phyloP scores from a whole-genome alignment of 371 early-diverging fungal genomes.

The Chytridiales sp. region DNA sequence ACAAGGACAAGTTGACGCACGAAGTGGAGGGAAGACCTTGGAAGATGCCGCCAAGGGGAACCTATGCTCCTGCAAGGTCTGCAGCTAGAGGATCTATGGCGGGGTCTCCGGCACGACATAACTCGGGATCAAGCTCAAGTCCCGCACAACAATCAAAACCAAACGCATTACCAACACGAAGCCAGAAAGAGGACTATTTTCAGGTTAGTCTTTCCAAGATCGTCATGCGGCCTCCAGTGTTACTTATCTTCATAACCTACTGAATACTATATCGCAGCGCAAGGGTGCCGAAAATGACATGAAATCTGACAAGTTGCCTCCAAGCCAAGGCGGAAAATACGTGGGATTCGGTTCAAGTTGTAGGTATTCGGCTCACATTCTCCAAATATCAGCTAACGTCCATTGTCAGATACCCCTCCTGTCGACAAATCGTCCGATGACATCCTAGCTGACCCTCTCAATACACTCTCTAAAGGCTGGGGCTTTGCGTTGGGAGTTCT shows the following conservation, averaged over 20 bases:
- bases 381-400: not conserved
- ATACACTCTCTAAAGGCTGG: constrained; percentile 83
- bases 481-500: constrained; percentile 58
- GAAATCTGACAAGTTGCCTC: constrained; percentile 66
- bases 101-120: too few relatives aligned
- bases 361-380: constrained; percentile 15
- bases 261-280: constrained; percentile 13
- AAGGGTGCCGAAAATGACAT: constrained; percentile 39
- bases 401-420: constrained; percentile 25
- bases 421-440: constrained; percentile 55
- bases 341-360: constrained; percentile 74
- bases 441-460: constrained; percentile 78
- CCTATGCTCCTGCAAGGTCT: not conserved
- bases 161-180: constrained; percentile 3
- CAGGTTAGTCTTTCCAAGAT: constrained; percentile 11
- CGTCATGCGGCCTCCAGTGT: too few relatives aligned
- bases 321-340: constrained; percentile 91
- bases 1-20: constrained; percentile 92
- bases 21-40: constrained; percentile 56
- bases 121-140: too few relatives aligned
- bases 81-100: not conserved
- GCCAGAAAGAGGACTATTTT: constrained; percentile 25
- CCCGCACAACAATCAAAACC: too few relatives aligned
- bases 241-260: not conserved
- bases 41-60: constrained; percentile 35